Conservation (phyloP, 2,329 filamentous ascomycete species). For the Colletotrichum liaoningense region DNA sequence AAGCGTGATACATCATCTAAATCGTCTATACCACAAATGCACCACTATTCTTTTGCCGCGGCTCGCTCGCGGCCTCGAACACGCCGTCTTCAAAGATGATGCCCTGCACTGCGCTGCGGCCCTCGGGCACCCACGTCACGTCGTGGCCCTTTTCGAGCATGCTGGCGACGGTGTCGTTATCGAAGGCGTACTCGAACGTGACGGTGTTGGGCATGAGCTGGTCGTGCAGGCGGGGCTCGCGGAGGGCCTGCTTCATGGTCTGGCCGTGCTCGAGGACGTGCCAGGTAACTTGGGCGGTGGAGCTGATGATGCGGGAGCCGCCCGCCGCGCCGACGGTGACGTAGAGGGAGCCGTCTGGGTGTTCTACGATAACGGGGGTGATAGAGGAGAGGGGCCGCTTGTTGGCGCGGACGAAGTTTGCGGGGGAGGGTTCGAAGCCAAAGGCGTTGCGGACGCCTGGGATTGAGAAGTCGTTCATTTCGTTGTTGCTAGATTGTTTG, state of each 20-base stretch:
- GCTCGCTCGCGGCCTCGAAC: constrained; percentile 84
- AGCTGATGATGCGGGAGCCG: constrained; percentile 84
- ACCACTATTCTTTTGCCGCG: constrained; percentile 77
- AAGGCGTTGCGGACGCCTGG: constrained; percentile 83
- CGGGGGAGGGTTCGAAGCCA: constrained; percentile 81
- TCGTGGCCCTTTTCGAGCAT: constrained; percentile 77
- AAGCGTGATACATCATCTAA: background rate
- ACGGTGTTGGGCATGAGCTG: constrained; percentile 80
- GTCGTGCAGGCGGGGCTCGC: constrained; percentile 79
- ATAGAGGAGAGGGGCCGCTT: constrained; percentile 90
- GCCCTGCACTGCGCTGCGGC: constrained; percentile 77
- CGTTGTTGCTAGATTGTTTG: constrained; percentile 60
- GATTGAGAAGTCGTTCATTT: constrained; percentile 87
- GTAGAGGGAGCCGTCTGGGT: constrained; percentile 72
- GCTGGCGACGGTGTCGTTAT: constrained; percentile 71
- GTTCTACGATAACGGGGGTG: constrained; percentile 79
- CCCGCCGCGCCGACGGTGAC: constrained; percentile 81
- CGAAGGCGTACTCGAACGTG: constrained; percentile 76
- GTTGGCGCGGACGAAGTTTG: constrained; percentile 83
- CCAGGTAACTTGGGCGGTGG: constrained; percentile 80
- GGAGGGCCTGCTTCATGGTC: constrained; percentile 71
- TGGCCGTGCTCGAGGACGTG: constrained; percentile 75
- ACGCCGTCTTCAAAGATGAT: constrained; percentile 72
- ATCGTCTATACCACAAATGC: constrained; percentile 61
- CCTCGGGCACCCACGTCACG: constrained; percentile 74